Base-by-base conservation (phyloP, 2,329 filamentous ascomycete genomes). In the Neofusicoccum cordaticola region DNA sequence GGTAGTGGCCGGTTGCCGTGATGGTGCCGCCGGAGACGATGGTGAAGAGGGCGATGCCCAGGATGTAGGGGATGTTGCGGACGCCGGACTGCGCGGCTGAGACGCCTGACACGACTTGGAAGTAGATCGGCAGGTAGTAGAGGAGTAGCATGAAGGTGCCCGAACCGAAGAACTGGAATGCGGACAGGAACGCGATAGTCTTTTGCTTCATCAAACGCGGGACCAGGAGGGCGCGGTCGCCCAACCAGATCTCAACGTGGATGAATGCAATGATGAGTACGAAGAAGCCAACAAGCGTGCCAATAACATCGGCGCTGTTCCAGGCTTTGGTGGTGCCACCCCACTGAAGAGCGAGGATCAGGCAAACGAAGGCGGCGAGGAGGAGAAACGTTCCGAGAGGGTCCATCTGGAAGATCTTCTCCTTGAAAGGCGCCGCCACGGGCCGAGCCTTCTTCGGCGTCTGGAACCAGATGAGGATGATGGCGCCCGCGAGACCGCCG, bases 101-200 rank as follows among this genome's bases (percentile, higher is more conserved):
- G 12, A 72, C 70, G 52, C 72, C 71, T 19, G 71, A 67, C 8
- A 82, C 73, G 1, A 73, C 72, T 69, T 84, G 81, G 71, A 84
- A 84, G 68, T 82, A 83, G 39, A 84, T 79, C 8, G 81, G 81
- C 0, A 83, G 71, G 67, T 80, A 82, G 70, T 81, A 83, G 9
- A 82, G 67, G 2, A 77, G 58, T 13, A 79, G 27, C 64, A 79
- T 75, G 62, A 75, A 79, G 12, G 66, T 57, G 9, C 78, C 77
- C 67, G 66, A 47, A 63, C 72, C 68, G 66, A 80, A 74, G 68
- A 80, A 75, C 12, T 73, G 69, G 66, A 73, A 82, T 9, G 73
- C 58, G 37, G 71, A 76, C 34, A 71, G 70, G n/a, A 72, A 69
- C 17, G 67, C 72, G 51, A 82, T 71, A 2, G 72, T 72, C 13